Conservation (phyloP, 73 alveolate genomes). For the Paramecium sexaurelia region DNA sequence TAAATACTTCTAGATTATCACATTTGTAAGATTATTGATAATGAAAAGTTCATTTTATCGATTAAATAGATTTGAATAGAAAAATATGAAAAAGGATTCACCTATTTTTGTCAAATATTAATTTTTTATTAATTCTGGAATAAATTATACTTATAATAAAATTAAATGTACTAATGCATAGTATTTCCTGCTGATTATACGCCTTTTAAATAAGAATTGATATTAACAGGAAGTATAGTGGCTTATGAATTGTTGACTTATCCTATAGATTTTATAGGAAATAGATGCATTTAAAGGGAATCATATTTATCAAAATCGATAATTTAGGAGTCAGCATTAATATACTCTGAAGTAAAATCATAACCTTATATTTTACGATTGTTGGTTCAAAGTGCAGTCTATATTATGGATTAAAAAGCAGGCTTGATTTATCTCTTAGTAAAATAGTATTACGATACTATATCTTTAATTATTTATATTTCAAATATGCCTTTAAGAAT, state of each 20-base stretch:
- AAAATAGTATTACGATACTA: constrained; percentile 22
- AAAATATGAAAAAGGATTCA: too few species aligned
- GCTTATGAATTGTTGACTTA: neutral
- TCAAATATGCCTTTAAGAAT: constrained; percentile 21
- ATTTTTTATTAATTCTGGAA: neutral
- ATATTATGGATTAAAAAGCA: constrained; percentile 29
- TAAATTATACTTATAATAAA: neutral
- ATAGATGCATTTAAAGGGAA: constrained; percentile 5
- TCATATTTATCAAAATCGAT: neutral
- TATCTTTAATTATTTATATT: neutral
- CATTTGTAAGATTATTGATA: too few species aligned
- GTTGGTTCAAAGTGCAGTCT: neutral
- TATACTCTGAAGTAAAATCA: constrained; percentile 11
- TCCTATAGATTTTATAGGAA: constrained; percentile 20
- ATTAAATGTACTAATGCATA: constrained; percentile 7
- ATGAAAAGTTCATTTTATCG: too few species aligned
- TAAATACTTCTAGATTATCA: too few species aligned
- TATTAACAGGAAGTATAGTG: neutral
- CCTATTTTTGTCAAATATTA: neutral
- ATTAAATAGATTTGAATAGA: too few species aligned
- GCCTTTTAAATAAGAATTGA: constrained; percentile 13
- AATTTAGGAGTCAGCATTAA: neutral
- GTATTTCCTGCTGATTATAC: constrained; percentile 31
- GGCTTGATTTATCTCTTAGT: constrained; percentile 28
- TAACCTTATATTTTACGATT: neutral